These are phyloP conservation scores for Tylopilus sp. DNA, from an alignment of 768 basidiomycete species.

Conservation along the genomic window DNA sequence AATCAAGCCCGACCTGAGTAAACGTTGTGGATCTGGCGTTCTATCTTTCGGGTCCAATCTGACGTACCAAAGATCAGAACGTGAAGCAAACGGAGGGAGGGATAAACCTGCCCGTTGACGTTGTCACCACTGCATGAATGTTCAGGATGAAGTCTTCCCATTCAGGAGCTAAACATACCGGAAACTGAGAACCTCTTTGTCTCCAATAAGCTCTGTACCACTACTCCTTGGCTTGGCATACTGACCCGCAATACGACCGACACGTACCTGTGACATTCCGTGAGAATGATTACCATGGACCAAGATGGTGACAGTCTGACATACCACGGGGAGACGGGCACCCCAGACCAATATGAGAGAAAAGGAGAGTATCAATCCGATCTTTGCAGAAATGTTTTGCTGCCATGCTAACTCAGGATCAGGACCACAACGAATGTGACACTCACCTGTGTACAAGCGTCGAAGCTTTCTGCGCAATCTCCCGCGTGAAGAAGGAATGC, in stretches of 20 bases:
- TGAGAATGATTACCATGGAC: constrained; percentile 3
- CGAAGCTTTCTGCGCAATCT: constrained; percentile 96
- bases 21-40: constrained; percentile 84
- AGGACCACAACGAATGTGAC: not conserved
- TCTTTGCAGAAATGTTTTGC: constrained; percentile 86
- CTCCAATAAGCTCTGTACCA: constrained; percentile 71
- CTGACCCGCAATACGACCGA: constrained; percentile 93
- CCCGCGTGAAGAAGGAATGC: constrained; percentile 96
- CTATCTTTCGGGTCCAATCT: constrained; percentile 72
- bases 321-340: constrained; percentile 85
- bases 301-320: constrained; percentile 22
- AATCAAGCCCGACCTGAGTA: constrained; percentile 54
- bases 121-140: constrained; percentile 76
- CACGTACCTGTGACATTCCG: constrained; percentile 51
- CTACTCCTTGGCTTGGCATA: constrained; percentile 94
- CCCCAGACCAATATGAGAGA: constrained; percentile 95
- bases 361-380: constrained; percentile 91
- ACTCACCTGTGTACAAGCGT: constrained; percentile 81
- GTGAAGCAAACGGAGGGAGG: not conserved
- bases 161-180: constrained; percentile 46
- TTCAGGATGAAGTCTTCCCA: not conserved
- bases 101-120: constrained; percentile 71
- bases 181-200: constrained; percentile 79
- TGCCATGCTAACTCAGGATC: constrained; percentile 27
- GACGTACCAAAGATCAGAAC: not conserved